Evolutionary conservation across 1,284 basidiomycete species (phyloP).

Genomic region (Puccinia coronata): DNA sequence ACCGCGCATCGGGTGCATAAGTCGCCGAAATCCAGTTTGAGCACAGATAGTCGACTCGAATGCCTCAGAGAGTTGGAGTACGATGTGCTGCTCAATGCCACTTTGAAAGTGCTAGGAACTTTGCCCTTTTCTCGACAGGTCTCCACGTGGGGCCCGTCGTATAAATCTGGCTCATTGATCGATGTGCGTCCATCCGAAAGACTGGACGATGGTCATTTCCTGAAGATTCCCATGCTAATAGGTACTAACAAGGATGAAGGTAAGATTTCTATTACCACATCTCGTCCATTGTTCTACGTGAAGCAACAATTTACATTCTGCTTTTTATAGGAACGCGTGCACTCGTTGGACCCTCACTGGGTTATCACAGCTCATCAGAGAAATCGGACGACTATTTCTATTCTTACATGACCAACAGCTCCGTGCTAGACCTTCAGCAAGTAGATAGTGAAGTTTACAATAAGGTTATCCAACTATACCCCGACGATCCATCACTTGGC

Average conservation of each 20-base stretch:
- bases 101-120: neutral
- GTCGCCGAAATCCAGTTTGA: neutral
- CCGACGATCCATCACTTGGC: conserved; percentile 50
- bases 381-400: conserved; percentile 25
- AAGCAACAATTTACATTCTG: too few relatives aligned
- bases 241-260: conserved; percentile 48
- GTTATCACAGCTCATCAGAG: neutral
- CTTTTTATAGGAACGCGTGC: conserved; percentile 25
- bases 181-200: conserved; percentile 29
- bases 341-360: conserved; percentile 1
- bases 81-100: conserved; percentile 23
- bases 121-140: conserved; percentile 36
- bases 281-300: too few relatives aligned
- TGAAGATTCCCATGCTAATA: conserved; percentile 33
- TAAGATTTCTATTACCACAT: neutral
- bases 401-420: conserved; percentile 37
- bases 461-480: conserved; percentile 51
- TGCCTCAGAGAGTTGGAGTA: conserved; percentile 25
- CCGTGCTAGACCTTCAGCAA: conserved; percentile 16
- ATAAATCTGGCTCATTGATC: conserved; percentile 32
- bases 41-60: conserved; percentile 18
- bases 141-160: conserved; percentile 40
- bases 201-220: conserved; percentile 6
- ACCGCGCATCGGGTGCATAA: too few relatives aligned
- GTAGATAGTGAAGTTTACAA: conserved; percentile 31